These are phyloP conservation scores for Podosphaera xanthii DNA, from an alignment of 2,329 filamentous ascomycete species.

Conservation along the genomic window DNA sequence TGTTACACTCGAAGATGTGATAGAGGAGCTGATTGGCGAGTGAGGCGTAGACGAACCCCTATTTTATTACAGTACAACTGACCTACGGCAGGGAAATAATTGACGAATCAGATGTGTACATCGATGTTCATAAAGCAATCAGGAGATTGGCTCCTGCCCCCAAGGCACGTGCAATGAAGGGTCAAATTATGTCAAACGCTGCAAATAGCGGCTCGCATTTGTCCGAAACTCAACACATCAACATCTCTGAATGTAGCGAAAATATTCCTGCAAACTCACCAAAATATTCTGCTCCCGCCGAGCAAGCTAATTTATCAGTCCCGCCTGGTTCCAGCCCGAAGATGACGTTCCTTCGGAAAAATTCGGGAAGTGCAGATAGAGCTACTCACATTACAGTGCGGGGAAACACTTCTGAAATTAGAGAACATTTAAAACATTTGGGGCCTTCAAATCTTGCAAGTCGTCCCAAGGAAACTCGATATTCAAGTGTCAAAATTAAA, in stretches of 20 bases:
- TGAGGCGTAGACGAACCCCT: slow-evolving; percentile 24
- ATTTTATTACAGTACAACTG: slow-evolving; percentile 8
- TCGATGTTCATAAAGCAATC: slow-evolving; percentile 96
- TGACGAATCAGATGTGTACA: slow-evolving; percentile 93
- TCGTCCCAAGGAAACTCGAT: slow-evolving; percentile 37
- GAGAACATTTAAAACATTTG: slow-evolving; percentile 38
- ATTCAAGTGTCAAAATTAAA: slow-evolving; percentile 46
- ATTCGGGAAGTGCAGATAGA: slow-evolving; percentile 31
- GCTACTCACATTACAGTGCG: slow-evolving; percentile 29
- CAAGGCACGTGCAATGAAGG: slow-evolving; percentile 42
- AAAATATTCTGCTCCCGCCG: slow-evolving; percentile 4
- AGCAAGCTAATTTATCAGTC: slow-evolving; percentile 5
- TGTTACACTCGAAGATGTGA: slow-evolving; percentile 90
- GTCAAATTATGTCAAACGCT: slow-evolving; percentile 26
- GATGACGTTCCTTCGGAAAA: slow-evolving; percentile 35
- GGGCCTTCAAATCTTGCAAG: slow-evolving; percentile 44
- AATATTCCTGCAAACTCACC: neutral
- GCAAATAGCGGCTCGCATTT: slow-evolving; percentile 16
- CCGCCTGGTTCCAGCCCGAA: slow-evolving; percentile 14
- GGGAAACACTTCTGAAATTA: slow-evolving; percentile 38
- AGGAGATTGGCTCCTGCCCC: slow-evolving; percentile 40
- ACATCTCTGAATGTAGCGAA: slow-evolving; percentile 24
- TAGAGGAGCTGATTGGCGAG: slow-evolving; percentile 96
- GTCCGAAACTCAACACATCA: slow-evolving; percentile 18
- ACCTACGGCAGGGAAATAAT: slow-evolving; percentile 61